Conservation (phyloP, 495 filamentous ascomycete species). For the Penicillium cinerascens region DNA sequence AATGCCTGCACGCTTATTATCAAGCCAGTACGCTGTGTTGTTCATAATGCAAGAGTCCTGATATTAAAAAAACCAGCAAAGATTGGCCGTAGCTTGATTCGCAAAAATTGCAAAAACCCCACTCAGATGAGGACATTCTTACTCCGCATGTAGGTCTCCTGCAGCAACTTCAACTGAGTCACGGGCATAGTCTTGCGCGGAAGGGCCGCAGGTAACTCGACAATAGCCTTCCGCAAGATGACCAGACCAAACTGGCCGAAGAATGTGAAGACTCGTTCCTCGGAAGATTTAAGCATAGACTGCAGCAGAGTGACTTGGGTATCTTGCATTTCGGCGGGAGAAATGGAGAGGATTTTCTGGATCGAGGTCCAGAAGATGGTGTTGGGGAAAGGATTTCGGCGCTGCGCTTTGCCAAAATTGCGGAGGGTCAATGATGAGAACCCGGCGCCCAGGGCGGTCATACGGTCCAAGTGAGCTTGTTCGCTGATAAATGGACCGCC, state of each 20-base stretch:
- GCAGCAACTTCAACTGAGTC: slow-evolving; percentile 56
- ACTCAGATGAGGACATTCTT: slow-evolving; percentile 52
- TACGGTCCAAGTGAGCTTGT: slow-evolving; percentile 70
- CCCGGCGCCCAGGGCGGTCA: slow-evolving; percentile 81
- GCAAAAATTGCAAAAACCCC: background rate
- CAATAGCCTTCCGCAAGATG: slow-evolving; percentile 59
- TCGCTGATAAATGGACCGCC: slow-evolving; percentile 55
- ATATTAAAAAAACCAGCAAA: background rate
- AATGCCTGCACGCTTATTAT: background rate
- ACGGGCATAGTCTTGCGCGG: slow-evolving; percentile 50
- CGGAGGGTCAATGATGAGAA: slow-evolving; percentile 77
- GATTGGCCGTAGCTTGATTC: background rate
- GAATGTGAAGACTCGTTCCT: slow-evolving; percentile 65
- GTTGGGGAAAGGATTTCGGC: slow-evolving; percentile 74
- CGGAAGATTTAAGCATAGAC: slow-evolving; percentile 68
- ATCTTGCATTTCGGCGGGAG: slow-evolving; percentile 59
- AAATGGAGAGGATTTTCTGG: slow-evolving; percentile 68
- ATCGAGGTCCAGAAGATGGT: slow-evolving; percentile 76
- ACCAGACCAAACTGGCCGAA: slow-evolving; percentile 70
- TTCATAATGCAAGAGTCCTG: background rate
- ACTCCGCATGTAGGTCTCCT: slow-evolving; percentile 55
- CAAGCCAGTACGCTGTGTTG: background rate
- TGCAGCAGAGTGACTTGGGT: slow-evolving; percentile 79
- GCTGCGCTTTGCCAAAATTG: slow-evolving; percentile 65
- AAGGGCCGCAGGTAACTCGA: slow-evolving; percentile 62